Conservation (phyloP, 1,284 basidiomycete species). For the Leccinum angustisporum region DNA sequence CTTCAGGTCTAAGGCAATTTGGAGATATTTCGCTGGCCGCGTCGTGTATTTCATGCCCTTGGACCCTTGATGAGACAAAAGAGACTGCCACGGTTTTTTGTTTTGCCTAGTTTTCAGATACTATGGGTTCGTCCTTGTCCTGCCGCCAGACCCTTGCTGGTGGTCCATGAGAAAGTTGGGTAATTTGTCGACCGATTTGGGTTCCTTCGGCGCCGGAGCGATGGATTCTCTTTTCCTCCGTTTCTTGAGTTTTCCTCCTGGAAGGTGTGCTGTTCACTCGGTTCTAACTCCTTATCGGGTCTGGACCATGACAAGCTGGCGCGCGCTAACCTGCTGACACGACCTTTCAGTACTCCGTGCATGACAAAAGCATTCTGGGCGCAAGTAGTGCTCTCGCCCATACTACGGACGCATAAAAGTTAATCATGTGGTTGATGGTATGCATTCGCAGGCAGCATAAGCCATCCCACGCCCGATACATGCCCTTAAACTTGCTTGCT, state of each 20-base stretch:
- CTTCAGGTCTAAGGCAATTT: neutral
- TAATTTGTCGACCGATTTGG: neutral
- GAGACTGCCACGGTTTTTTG: neutral
- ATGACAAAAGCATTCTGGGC: slow-evolving; percentile 7
- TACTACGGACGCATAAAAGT: slow-evolving; percentile 11
- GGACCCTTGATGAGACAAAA: neutral
- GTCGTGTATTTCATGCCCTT: neutral
- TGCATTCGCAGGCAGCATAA: slow-evolving; percentile 12
- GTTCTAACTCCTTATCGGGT: neutral
- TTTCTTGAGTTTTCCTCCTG: neutral
- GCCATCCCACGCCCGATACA: slow-evolving; percentile 27
- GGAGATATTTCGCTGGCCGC: neutral
- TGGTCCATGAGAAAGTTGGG: neutral
- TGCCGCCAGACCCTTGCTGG: neutral
- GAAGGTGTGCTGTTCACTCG: neutral
- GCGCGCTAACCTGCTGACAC: neutral
- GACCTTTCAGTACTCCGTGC: neutral
- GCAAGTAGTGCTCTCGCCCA: neutral
- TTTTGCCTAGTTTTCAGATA: neutral
- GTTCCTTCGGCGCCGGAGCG: neutral
- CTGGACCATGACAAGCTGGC: slow-evolving; percentile 1
- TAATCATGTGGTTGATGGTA: slow-evolving; percentile 16
- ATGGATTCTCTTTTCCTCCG: neutral
- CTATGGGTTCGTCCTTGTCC: neutral
- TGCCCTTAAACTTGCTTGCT: neutral